Evolutionary conservation across 345 rosid genomes (phyloP), one percentile per base, ranked within the genome.

Genomic region (Citrus sp.): DNA sequence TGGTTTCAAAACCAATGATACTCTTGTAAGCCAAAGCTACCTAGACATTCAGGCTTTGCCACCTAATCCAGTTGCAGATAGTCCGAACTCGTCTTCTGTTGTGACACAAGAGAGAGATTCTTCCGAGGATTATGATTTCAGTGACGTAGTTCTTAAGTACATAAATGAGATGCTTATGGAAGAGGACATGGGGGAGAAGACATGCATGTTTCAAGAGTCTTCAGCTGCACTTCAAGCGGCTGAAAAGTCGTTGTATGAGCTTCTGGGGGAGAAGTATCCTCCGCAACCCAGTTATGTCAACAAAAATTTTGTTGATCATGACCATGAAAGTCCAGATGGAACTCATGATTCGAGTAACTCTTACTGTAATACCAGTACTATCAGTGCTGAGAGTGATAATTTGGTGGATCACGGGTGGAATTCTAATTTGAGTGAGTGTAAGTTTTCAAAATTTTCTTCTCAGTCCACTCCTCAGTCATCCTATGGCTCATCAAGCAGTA

Each of bases 121-220:
- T 0, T 82, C 55, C 8, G 87, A 87, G 55, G 92, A 88, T 79
- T 84, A 67, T 77, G 91, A 89, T 73, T 88, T 87, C 42, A 89
- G 86, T 64, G 91, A 91, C 67, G 90, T 77, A 61, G 90, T 85
- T 81, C 88, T 91, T 6, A 87, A 63, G 84, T 91, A 87, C 67
- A 89, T 91, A 9, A 87, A 16, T 61, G 77, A 86, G 80, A 88
- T 91, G 80, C 89, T 91, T 42, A 84, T 91, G 94, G 92, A 89
- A 77, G 94, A 87, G 80, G 92, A 90, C 77, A 86, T 82, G 80
- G 92, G 83, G 77, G 92, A 88, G 82, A 89, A 88, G 73, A 62
- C 81, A 3, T 83, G 89, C 40, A 81, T 78, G 88, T 85, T 85
- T 82, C 92, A 87, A 30, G 92, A 89, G 82, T 84, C 90, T 27